Percentiles rank a stretch among this genome's conserved stretches.
phyloP scores from a whole-genome alignment of 1,139 yeast species.

The Kodamaea sp. region DNA sequence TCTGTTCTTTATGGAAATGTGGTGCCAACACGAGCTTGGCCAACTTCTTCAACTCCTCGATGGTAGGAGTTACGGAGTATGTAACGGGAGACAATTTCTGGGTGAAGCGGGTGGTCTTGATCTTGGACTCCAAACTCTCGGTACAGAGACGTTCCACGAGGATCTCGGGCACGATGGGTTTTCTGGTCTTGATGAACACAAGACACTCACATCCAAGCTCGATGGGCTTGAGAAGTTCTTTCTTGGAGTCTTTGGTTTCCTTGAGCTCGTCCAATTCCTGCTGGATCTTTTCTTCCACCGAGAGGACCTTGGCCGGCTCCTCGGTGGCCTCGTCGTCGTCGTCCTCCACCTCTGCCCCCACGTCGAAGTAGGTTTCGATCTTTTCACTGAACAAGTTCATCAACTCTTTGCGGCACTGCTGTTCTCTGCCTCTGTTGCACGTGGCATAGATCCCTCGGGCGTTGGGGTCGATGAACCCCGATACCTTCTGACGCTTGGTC shows the following conservation, averaged over 20 bases:
- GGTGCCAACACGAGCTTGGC: conserved; percentile 60
- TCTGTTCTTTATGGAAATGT: conserved; percentile 59
- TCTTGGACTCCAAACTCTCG: conserved; percentile 52
- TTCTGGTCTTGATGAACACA: conserved; percentile 75
- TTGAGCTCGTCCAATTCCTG: conserved; percentile 66
- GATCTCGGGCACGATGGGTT: conserved; percentile 75
- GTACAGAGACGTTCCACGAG: conserved; percentile 65
- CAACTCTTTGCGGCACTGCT: conserved; percentile 72
- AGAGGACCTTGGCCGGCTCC: conserved; percentile 30
- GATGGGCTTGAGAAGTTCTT: conserved; percentile 58
- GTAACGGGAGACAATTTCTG: conserved; percentile 83
- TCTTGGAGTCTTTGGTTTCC: conserved; percentile 36
- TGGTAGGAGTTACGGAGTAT: conserved; percentile 68
- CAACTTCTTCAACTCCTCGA: conserved; percentile 63
- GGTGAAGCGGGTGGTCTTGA: conserved; percentile 66
- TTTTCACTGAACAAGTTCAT: conserved; percentile 58
- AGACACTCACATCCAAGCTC: conserved; percentile 83
- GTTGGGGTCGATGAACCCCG: conserved; percentile 69
- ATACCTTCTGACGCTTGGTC: conserved; percentile 44
- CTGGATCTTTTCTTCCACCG: conserved; percentile 76
- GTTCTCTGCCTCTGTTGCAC: conserved; percentile 77
- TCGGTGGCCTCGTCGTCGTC: conserved; percentile 31
- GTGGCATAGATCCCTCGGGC: conserved; percentile 87
- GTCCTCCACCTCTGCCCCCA: conserved; percentile 30
- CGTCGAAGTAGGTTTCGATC: conserved; percentile 53